phyloP scores from a whole-genome alignment of 257 asterid species.

The Handroanthus guayacan region DNA sequence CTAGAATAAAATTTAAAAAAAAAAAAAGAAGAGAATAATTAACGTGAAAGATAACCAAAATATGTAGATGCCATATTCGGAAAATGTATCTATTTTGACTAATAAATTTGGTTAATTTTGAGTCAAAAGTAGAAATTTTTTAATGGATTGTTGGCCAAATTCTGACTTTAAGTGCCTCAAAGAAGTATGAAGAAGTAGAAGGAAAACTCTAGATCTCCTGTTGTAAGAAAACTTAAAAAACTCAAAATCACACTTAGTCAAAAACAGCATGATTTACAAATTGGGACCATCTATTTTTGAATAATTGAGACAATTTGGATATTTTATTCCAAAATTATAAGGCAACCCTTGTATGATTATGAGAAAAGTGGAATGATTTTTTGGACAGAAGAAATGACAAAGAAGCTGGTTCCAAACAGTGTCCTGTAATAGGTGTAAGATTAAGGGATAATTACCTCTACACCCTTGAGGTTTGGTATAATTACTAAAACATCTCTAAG shows the following conservation, averaged over 20 bases:
- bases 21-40: background rate
- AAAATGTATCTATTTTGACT: background rate
- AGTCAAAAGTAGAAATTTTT: conserved; percentile 7
- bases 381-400: conserved; percentile 33
- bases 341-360: background rate
- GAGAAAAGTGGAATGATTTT: conserved; percentile 26
- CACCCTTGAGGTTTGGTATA: too few species aligned
- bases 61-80: background rate
- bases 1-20: background rate
- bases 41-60: background rate
- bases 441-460: too few species aligned
- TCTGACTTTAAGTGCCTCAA: conserved; percentile 21
- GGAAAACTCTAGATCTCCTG: conserved; percentile 3
- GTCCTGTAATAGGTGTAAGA: conserved; percentile 27
- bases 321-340: background rate
- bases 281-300: conserved; percentile 32
- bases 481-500: too few species aligned
- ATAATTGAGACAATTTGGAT: conserved; percentile 10
- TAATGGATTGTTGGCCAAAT: conserved; percentile 20
- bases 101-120: background rate
- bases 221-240: conserved; percentile 29
- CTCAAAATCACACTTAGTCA: background rate
- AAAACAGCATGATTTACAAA: conserved; percentile 5
- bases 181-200: conserved; percentile 26
- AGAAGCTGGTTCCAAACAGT: conserved; percentile 37